Percentiles rank a stretch among this genome's conserved stretches.
phyloP scores from a whole-genome alignment of 495 filamentous ascomycete species.

The Hypoxylon fuscum region DNA sequence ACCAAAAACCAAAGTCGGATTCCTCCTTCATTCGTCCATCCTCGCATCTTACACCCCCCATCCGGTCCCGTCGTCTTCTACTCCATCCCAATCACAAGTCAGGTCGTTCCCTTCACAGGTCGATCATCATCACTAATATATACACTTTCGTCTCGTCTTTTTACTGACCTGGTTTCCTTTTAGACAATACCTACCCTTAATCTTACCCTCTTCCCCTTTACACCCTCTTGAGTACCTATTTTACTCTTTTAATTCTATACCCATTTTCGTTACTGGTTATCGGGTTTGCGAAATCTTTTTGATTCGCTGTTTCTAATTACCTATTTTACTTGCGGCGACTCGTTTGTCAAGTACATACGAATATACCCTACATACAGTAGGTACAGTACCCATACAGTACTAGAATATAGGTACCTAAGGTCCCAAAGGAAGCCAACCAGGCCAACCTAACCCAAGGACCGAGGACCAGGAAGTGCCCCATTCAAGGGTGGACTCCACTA shows the following conservation, averaged over 20 bases:
- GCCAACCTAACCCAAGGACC: slow-evolving; percentile 29
- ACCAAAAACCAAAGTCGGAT: slow-evolving; percentile 22
- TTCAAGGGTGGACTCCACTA: slow-evolving; percentile 35
- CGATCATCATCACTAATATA: background rate
- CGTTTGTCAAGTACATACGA: no score
- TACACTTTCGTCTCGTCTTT: background rate
- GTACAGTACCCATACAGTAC: no score
- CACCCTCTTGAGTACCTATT: no score
- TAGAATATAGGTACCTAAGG: no score
- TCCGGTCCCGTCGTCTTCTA: slow-evolving; percentile 3
- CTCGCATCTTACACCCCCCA: background rate
- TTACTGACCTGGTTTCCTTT: background rate
- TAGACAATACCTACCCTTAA: background rate
- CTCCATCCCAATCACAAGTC: background rate
- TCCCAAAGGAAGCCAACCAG: slow-evolving; percentile 2
- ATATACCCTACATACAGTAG: no score
- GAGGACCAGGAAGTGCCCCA: slow-evolving; percentile 39
- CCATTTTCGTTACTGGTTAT: no score
- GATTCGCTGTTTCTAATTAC: no score
- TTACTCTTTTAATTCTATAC: no score
- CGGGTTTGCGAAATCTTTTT: no score
- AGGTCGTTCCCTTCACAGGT: background rate
- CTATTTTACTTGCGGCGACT: no score
- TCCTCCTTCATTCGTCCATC: slow-evolving; percentile 36
- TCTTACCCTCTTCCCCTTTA: no score